Percentiles rank a stretch among this genome's conserved stretches.
Conservation (phyloP, 495 filamentous ascomycete genomes). For the Saxispiralis lemnorum region DNA sequence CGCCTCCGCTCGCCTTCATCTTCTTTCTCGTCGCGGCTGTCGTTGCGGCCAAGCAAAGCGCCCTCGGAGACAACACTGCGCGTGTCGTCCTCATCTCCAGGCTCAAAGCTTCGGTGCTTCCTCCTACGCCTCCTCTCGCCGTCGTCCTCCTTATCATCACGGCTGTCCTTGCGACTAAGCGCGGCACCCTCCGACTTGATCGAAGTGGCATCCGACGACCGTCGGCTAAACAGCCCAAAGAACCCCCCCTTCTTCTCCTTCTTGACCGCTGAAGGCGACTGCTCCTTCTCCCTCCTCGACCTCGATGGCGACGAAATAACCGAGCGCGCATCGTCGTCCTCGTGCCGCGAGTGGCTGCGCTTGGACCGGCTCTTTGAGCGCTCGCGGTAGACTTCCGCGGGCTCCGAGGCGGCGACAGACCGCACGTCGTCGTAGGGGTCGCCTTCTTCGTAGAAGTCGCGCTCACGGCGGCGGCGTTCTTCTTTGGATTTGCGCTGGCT, state of each 20-base stretch:
- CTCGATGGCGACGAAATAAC: slow-evolving; percentile 20
- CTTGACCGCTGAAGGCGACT: slow-evolving; percentile 11
- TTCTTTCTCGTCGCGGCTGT: slow-evolving; percentile 7
- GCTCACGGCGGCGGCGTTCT: not conserved
- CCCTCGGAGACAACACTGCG: slow-evolving; percentile 4
- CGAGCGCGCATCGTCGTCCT: slow-evolving; percentile 21
- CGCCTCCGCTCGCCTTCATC: slow-evolving; percentile 18
- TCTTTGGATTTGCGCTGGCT: slow-evolving; percentile 5
- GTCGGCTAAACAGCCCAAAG: slow-evolving; percentile 22
- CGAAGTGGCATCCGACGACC: slow-evolving; percentile 17
- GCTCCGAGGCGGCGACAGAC: slow-evolving; percentile 19
- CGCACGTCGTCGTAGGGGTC: slow-evolving; percentile 1
- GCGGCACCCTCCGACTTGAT: slow-evolving; percentile 9
- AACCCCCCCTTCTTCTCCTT: slow-evolving; percentile 25
- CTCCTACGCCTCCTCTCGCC: slow-evolving; percentile 16
- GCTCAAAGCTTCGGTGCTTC: slow-evolving; percentile 18
- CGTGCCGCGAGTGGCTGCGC: slow-evolving; percentile 1
- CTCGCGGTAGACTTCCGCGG: slow-evolving; percentile 14
- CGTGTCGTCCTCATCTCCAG: slow-evolving; percentile 16
- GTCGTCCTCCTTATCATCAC: slow-evolving; percentile 9
- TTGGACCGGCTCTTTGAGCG: not conserved
- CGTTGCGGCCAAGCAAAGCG: slow-evolving; percentile 6
- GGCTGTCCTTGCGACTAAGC: slow-evolving; percentile 7
- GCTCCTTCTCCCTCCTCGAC: slow-evolving; percentile 16
- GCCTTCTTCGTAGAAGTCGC: slow-evolving; percentile 9